phyloP scores from a whole-genome alignment of 768 basidiomycete genomes.

The Rossbeevera mucosa region DNA sequence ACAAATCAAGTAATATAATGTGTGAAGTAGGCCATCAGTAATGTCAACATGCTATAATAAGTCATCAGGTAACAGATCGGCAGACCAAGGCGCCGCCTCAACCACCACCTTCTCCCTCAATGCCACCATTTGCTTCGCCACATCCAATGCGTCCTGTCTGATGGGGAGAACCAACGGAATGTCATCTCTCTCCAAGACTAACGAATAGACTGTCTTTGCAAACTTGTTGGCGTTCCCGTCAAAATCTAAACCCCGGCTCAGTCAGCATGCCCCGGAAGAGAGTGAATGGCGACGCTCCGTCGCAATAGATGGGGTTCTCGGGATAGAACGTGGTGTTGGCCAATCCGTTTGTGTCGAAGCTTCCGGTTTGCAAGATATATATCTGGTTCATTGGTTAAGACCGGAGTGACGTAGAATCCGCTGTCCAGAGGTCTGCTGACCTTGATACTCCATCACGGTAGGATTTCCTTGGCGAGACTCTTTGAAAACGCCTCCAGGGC shows the following conservation, averaged over 20 bases:
- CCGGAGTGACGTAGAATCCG: background rate
- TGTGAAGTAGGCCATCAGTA: too few species aligned
- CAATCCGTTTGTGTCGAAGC: constrained; percentile 1
- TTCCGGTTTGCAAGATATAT: constrained; percentile 17
- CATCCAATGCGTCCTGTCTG: constrained; percentile 10
- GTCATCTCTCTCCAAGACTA: constrained; percentile 1
- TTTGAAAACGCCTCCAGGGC: constrained; percentile 35
- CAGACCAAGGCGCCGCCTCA: constrained; percentile 8
- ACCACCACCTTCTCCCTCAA: background rate
- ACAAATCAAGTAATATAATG: too few species aligned
- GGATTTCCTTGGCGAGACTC: constrained; percentile 33
- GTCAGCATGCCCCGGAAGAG: background rate
- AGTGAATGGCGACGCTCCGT: background rate
- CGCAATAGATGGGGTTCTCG: constrained; percentile 6
- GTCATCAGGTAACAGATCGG: constrained; percentile 5
- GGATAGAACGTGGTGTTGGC: background rate
- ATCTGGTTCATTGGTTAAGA: constrained; percentile 6
- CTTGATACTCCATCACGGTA: constrained; percentile 41
- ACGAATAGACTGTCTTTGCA: constrained; percentile 2
- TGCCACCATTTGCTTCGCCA: background rate
- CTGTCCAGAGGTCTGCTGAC: background rate
- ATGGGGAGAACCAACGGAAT: constrained; percentile 13
- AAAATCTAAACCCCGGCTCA: background rate
- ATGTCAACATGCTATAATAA: background rate
- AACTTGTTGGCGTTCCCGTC: constrained; percentile 14